phyloP scores from a whole-genome alignment of 352 stramenopile species.

The Labyrinthula sp. region DNA sequence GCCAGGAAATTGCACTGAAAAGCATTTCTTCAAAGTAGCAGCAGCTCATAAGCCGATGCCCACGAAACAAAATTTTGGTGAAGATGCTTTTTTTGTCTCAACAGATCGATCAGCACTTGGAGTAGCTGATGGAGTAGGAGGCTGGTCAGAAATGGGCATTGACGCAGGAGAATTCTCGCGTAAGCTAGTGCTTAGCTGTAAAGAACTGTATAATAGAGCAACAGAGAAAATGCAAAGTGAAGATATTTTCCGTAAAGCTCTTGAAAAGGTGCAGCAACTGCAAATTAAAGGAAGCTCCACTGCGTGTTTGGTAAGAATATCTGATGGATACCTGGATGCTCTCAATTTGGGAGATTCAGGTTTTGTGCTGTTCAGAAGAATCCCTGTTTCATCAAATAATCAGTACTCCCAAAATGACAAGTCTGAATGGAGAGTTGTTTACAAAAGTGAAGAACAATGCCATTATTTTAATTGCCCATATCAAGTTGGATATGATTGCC shows the following conservation, averaged over 20 bases:
- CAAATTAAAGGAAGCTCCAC: constrained; percentile 39
- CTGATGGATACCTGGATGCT: constrained; percentile 46
- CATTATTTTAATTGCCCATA: constrained; percentile 92
- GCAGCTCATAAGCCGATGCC: no score
- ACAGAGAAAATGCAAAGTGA: constrained; percentile 54
- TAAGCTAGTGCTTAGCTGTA: constrained; percentile 49
- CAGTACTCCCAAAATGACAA: no score
- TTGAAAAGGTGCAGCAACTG: constrained; percentile 21
- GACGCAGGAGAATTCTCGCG: constrained; percentile 61
- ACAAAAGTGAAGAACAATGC: constrained; percentile 62
- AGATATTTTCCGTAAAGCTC: constrained; percentile 41
- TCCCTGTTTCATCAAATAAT: no score
- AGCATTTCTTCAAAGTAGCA: no score
- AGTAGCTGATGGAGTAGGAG: constrained; percentile 57
- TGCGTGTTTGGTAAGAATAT: constrained; percentile 42
- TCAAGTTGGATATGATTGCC: constrained; percentile 62
- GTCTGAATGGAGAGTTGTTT: constrained; percentile 49
- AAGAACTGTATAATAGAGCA: constrained; percentile 48
- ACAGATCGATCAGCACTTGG: constrained; percentile 43
- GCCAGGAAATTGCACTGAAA: no score
- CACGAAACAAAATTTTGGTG: constrained; percentile 51
- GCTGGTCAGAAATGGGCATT: constrained; percentile 51
- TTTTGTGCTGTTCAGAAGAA: constrained; percentile 60
- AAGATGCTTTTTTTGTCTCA: constrained; percentile 57
- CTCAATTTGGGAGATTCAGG: constrained; percentile 78